Evolutionary conservation across 2,329 filamentous ascomycete genomes (phyloP).

Genomic region (Pseudopyricularia javanii): DNA sequence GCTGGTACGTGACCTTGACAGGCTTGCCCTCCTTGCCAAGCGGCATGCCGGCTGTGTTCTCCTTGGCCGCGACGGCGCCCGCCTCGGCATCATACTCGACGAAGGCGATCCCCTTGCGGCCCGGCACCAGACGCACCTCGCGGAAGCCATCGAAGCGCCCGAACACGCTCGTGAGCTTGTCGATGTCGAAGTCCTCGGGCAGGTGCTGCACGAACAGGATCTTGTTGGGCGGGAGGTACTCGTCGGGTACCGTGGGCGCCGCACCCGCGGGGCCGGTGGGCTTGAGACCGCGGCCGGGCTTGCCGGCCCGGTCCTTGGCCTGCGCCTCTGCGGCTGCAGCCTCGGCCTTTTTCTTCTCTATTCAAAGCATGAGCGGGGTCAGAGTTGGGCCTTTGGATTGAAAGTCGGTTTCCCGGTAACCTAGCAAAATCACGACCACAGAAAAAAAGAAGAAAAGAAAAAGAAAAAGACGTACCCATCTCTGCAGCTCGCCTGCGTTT

Average conservation of each 20-base stretch:
- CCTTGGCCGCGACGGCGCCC: conserved; percentile 85
- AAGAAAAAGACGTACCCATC: conserved; percentile 54
- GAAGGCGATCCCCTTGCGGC: conserved; percentile 80
- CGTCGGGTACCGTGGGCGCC: conserved; percentile 71
- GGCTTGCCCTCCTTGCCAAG: conserved; percentile 54
- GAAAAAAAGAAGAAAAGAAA: background rate
- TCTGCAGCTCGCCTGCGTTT: conserved; percentile 75
- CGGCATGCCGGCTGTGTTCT: conserved; percentile 76
- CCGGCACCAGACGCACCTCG: conserved; percentile 81
- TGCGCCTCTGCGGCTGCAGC: conserved; percentile 55
- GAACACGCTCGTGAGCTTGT: conserved; percentile 70
- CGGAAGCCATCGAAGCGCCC: conserved; percentile 85
- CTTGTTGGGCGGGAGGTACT: conserved; percentile 95
- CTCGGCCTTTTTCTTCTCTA: conserved; percentile 70
- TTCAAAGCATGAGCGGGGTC: background rate
- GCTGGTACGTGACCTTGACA: conserved; percentile 94
- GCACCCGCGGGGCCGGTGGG: conserved; percentile 56
- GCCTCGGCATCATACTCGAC: conserved; percentile 90
- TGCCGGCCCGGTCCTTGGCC: conserved; percentile 3
- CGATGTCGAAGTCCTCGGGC: conserved; percentile 74
- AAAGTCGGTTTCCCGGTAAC: too few relatives aligned
- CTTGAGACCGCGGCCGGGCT: conserved; percentile 31
- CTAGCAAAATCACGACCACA: too few relatives aligned
- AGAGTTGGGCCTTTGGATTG: too few relatives aligned
- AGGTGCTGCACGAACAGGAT: conserved; percentile 90